Evolutionary conservation across 805 yeast genomes (phyloP), one percentile per base, ranked within the genome.

Genomic region (Starmerella lactis-condensi): DNA sequence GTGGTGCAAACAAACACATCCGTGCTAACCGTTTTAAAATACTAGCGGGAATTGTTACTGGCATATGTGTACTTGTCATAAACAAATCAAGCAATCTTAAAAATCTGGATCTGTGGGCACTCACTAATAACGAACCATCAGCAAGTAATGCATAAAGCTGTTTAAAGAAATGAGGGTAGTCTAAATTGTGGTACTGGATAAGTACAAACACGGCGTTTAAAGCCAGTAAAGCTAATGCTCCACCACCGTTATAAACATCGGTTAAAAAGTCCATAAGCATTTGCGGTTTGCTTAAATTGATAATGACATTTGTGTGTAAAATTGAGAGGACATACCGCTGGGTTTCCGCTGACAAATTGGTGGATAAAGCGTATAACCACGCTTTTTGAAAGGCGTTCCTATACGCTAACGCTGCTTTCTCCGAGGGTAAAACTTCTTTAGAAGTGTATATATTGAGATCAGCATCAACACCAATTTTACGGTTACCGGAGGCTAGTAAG

Each of bases 211-310:
- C 59, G 8, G 94, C 91, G 52, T 82, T 85, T 44, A 85, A 62
- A 2, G 96, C 74, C 32, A 89, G 56, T 26, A 85, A 67, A 12
- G 83, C 75, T 10, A 74, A 59, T 5, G 74, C 62, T 4, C 69
- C 71, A 28, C 68, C 60, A 31, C 64, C 56, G 41, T 76, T 64
- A 48, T 81, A 83, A 3, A 91, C 73, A 38, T 78, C 92, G 1
- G 94, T 81, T 37, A 85, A 60, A 50, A 85, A 89, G 57, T 85
- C 98, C 94, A 89, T 83, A 28, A 89, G 57, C 38, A 67, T 62
- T 26, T 78, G 75, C 5, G 96, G 93, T 41, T 71, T 72, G 27
- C 67, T 63, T 63, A 81, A 66, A 47, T 64, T 67, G 23, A 95
- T 94, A 22, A 85, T 73, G 25, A 89, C 64, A 38, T 91, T 60